Conservation (phyloP, 441 rosid genomes). For the Erysimum cheiri region DNA sequence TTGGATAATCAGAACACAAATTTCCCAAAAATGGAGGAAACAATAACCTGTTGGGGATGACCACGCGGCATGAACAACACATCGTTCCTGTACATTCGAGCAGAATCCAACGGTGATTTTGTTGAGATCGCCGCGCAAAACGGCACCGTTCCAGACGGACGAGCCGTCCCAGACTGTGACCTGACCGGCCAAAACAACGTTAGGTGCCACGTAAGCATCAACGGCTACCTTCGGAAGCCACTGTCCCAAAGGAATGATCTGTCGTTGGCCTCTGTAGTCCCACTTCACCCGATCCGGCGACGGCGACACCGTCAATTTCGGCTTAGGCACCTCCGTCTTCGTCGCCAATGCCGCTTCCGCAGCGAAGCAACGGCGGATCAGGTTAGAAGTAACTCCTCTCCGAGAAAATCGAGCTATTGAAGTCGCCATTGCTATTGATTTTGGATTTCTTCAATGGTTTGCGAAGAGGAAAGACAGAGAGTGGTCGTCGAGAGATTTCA, state of each 20-base stretch:
- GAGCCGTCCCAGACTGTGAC: constrained; percentile 88
- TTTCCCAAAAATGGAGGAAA: not conserved
- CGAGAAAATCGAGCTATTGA: constrained; percentile 64
- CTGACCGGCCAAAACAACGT: constrained; percentile 92
- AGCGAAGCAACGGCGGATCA: constrained; percentile 43
- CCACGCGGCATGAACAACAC: constrained; percentile 98
- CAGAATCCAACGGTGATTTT: constrained; percentile 90
- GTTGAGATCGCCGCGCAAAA: constrained; percentile 95
- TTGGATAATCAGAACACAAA: constrained; percentile 2
- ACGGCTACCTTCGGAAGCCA: constrained; percentile 95
- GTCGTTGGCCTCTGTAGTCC: constrained; percentile 98
- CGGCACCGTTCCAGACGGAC: constrained; percentile 90
- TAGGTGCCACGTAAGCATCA: constrained; percentile 95
- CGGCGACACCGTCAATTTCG: constrained; percentile 54
- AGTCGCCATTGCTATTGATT: constrained; percentile 61
- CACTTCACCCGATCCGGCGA: constrained; percentile 85
- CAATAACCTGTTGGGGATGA: constrained; percentile 86
- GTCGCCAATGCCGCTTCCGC: constrained; percentile 47
- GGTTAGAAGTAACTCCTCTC: constrained; percentile 42
- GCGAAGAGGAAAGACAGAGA: constrained; percentile 27
- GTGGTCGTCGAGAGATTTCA: constrained; percentile 27
- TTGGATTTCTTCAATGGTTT: constrained; percentile 17
- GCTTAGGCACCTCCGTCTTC: constrained; percentile 51
- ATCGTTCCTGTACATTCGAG: constrained; percentile 91
- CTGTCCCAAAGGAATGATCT: constrained; percentile 91